These are phyloP conservation scores for Boletus rex-veris DNA, from an alignment of 768 basidiomycete species.

Conservation along the genomic window DNA sequence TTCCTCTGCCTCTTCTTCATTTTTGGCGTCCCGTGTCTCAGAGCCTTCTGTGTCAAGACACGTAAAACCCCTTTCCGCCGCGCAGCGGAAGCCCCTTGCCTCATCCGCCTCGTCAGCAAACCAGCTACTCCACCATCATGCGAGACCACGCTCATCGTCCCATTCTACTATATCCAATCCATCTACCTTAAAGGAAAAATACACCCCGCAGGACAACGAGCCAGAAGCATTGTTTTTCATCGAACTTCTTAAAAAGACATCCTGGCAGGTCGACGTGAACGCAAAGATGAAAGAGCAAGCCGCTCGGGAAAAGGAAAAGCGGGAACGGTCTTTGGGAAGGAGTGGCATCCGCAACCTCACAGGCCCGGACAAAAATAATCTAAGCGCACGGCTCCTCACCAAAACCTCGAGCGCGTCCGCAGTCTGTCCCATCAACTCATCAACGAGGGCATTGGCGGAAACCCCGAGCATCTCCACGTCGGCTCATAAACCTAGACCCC, in stretches of 20 bases:
- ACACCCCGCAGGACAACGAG: constrained; percentile 14
- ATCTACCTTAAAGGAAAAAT: not conserved
- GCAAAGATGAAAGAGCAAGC: constrained; percentile 24
- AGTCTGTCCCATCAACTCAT: constrained; percentile 1
- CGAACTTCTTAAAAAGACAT: constrained; percentile 23
- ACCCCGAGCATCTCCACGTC: not conserved
- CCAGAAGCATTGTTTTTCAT: constrained; percentile 24
- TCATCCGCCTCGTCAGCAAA: constrained; percentile 20
- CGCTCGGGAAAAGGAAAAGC: constrained; percentile 3
- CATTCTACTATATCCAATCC: constrained; percentile 8
- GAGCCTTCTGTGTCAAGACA: constrained; percentile 3
- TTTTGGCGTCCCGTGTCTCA: not conserved
- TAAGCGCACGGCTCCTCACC: constrained; percentile 5
- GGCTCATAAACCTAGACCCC: not conserved
- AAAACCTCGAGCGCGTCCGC: constrained; percentile 18
- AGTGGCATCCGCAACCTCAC: not conserved
- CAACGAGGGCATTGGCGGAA: not conserved
- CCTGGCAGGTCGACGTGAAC: constrained; percentile 24
- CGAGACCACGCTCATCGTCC: constrained; percentile 19
- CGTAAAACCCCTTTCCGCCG: constrained; percentile 4
- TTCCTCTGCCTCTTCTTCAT: constrained; percentile 5
- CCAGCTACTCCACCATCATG: constrained; percentile 5
- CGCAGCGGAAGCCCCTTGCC: constrained; percentile 16
- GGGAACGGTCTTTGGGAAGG: not conserved
- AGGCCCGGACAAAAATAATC: not conserved